A percentile compares a stretch with the other conserved stretches of the same genome.
Conservation (phyloP, 1,284 basidiomycete species). For the Phylloboletellus chloephorus region DNA sequence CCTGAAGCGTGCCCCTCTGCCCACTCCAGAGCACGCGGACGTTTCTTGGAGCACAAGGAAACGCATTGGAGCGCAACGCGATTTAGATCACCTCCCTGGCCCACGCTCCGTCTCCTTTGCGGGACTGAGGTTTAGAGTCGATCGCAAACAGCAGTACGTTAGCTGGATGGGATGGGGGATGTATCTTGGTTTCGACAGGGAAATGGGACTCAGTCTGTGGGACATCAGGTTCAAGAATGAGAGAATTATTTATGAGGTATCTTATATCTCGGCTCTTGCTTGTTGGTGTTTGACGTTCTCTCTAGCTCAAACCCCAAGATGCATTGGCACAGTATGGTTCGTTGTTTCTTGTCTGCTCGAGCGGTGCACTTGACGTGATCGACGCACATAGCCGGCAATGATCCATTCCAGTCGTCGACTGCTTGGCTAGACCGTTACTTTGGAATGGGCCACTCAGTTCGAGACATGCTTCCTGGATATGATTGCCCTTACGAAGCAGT, state of each 20-base stretch:
- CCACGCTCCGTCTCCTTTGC: conserved; percentile 55
- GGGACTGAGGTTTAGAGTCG: conserved; percentile 54
- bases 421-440: conserved; percentile 65
- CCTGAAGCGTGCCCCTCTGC: conserved; percentile 37
- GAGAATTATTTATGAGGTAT: conserved; percentile 59
- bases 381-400: conserved; percentile 45
- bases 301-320: conserved; percentile 51
- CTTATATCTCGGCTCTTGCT: background rate
- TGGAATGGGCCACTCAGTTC: conserved; percentile 54
- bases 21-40: conserved; percentile 28
- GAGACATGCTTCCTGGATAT: conserved; percentile 56
- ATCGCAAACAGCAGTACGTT: conserved; percentile 48
- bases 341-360: background rate
- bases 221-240: conserved; percentile 59
- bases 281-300: background rate
- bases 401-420: conserved; percentile 58
- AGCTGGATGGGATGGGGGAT: conserved; percentile 64
- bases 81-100: conserved; percentile 58
- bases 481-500: conserved; percentile 62
- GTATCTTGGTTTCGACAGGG: conserved; percentile 59
- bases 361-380: background rate
- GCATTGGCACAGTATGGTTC: conserved; percentile 59
- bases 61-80: conserved; percentile 38
- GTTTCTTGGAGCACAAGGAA: conserved; percentile 46
- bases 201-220: conserved; percentile 65